Evolutionary conservation across 108 stramenopile species (phyloP).

Genomic region (Seminavis robusta): DNA sequence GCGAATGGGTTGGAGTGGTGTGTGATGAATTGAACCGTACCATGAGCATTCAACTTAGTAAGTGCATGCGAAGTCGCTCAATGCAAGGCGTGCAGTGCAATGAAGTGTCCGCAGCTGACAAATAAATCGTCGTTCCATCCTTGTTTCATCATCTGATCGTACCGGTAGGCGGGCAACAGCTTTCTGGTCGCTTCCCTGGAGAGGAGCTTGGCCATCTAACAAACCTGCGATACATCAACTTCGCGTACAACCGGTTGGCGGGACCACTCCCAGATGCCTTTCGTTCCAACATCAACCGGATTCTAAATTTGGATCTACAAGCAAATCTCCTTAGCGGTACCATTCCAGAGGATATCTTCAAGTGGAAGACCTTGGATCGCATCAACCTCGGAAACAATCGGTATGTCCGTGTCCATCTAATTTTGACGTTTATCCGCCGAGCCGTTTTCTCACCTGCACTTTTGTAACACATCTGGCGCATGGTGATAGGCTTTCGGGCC

Average conservation of each 20-base stretch:
- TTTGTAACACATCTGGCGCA: too few species aligned
- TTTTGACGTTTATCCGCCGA: too few species aligned
- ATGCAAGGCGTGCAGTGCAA: background rate
- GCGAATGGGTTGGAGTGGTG: conserved; percentile 50
- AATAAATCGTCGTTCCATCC: conserved; percentile 7
- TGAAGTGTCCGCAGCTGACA: background rate
- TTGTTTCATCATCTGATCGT: conserved; percentile 20
- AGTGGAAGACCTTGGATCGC: too few species aligned
- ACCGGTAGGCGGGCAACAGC: conserved; percentile 19
- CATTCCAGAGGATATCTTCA: conserved; percentile 47
- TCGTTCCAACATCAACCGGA: conserved; percentile 16
- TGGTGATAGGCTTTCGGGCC: too few species aligned
- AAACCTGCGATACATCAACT: conserved; percentile 26
- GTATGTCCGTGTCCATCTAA: too few species aligned
- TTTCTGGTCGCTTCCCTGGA: conserved; percentile 26
- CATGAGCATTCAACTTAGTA: background rate
- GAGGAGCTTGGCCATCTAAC: conserved; percentile 17
- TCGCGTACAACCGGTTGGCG: conserved; percentile 33
- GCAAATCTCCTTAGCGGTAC: conserved; percentile 40
- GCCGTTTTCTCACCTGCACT: too few species aligned
- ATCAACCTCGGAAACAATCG: too few species aligned
- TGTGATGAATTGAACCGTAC: conserved; percentile 28
- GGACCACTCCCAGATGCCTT: conserved; percentile 16
- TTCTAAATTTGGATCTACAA: conserved; percentile 26
- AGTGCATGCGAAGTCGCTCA: background rate